Evolutionary conservation across 148 eudicot genomes (phyloP), one percentile per base, ranked within the genome.

Genomic region (Chenopodium berlandieri): DNA sequence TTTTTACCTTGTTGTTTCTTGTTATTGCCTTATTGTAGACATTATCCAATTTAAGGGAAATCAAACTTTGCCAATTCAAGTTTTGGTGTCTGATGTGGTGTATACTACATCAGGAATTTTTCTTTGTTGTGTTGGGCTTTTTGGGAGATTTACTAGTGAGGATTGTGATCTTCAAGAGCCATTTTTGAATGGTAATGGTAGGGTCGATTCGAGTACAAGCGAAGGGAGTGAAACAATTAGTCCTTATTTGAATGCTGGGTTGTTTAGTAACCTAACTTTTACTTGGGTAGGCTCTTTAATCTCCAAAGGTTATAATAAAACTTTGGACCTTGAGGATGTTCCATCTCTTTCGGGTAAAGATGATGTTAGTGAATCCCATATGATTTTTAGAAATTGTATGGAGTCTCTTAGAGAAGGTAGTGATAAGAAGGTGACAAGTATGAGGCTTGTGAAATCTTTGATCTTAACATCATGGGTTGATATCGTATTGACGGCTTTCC

Each of bases 311-410:
- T 86, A 88, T 75, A 92, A 87, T 74, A 92, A 89, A 79, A 85
- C 84, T n/a, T 79, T 92, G 66, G 88, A 90, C 83, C 87, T 92
- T 76, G 93, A 90, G 83, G 96, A 92, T 84, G 91, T 92, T 82
- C 96, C 95, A 82, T 88, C 87, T 66, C 89, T 92, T 67, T 86
- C 82, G 19, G 84, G 84, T 40, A 52, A 52, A 16, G 91, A 92
- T 75, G 86, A 89, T 76, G 92, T 87, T 58, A 75, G 83, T 50
- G 90, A 79, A 77, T 79, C 93, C 6, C 84, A 84, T 78, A 79
- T 80, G 58, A 37, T 83, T 50, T 83, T 92, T 65, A 79, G 83
- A 23, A 65, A 58, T 62, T 86, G 30, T 71, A 50, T 92, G 27
- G 91, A 87, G 66, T 76, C 79, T 75, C 34, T 52, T 77, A 67